phyloP scores from a whole-genome alignment of 2,329 filamentous ascomycete species.

The Leptosphaerulina australis region DNA sequence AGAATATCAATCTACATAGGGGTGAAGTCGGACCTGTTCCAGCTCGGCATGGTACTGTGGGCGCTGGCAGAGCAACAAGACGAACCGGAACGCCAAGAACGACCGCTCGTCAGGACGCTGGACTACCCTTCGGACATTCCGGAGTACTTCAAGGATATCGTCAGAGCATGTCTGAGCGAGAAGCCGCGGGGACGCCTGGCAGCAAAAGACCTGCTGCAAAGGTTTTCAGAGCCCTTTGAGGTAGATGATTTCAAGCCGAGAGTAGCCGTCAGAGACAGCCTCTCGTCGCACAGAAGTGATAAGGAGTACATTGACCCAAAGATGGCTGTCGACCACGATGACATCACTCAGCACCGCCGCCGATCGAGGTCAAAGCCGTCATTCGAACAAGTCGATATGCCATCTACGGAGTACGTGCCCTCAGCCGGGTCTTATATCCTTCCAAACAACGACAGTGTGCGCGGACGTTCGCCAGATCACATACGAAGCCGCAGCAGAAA shows the following conservation, averaged over 20 bases:
- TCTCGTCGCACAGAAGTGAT: conserved; percentile 51
- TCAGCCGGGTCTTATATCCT: conserved; percentile 54
- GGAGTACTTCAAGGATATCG: conserved; percentile 76
- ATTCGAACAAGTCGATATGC: conserved; percentile 40
- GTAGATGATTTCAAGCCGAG: conserved; percentile 23
- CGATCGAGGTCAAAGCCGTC: conserved; percentile 38
- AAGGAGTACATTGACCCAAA: conserved; percentile 57
- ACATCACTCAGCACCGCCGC: conserved; percentile 46
- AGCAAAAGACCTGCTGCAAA: conserved; percentile 70
- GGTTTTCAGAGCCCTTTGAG: conserved; percentile 37
- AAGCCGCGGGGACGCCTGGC: conserved; percentile 74
- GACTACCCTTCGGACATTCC: conserved; percentile 63
- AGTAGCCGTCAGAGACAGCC: conserved; percentile 38
- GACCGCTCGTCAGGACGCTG: conserved; percentile 61
- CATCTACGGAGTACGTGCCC: conserved; percentile 53
- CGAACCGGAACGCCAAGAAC: conserved; percentile 80
- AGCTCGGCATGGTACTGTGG: conserved; percentile 97
- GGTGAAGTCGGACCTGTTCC: conserved; percentile 94
- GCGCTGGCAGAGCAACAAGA: conserved; percentile 85
- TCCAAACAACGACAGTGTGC: conserved; percentile 28
- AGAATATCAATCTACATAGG: conserved; percentile 97
- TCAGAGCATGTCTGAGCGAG: conserved; percentile 76
- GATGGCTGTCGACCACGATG: conserved; percentile 52
- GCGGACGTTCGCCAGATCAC: conserved; percentile 33
- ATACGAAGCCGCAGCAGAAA: conserved; percentile 32